These are phyloP conservation scores for Warburgia ugandensis DNA, from an alignment of 164 flowering plant species.

Conservation along the genomic window DNA sequence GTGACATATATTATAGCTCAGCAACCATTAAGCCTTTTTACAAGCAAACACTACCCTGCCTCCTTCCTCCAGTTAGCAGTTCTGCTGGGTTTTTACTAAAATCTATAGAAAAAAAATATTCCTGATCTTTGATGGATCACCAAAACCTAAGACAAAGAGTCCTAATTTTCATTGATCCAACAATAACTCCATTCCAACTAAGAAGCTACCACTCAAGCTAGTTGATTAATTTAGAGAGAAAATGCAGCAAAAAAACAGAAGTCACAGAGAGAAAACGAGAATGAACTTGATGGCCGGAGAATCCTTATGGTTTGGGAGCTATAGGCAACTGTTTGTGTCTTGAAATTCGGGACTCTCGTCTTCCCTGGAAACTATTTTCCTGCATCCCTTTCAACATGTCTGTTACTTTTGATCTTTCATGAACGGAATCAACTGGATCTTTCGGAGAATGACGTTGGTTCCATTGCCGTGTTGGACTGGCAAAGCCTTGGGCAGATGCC, in stretches of 20 bases:
- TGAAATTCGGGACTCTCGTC: slow-evolving; percentile 28
- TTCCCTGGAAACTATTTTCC: slow-evolving; percentile 36
- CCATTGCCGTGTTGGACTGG: slow-evolving; percentile 46
- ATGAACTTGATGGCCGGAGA: too few relatives aligned
- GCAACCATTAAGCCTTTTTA: too few relatives aligned
- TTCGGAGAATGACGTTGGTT: slow-evolving; percentile 35
- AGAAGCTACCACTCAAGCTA: too few relatives aligned
- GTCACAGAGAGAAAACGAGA: not conserved
- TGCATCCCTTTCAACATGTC: slow-evolving; percentile 15
- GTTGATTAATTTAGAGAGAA: not conserved
- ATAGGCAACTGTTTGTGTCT: slow-evolving; percentile 23
- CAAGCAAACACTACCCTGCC: too few relatives aligned
- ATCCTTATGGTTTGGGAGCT: not conserved
- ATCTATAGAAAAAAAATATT: too few relatives aligned
- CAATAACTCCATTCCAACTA: too few relatives aligned
- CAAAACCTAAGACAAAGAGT: too few relatives aligned
- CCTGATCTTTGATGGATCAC: too few relatives aligned
- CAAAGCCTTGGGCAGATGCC: slow-evolving; percentile 28
- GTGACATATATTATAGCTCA: too few relatives aligned
- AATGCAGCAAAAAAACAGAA: not conserved
- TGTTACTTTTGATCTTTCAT: slow-evolving; percentile 32
- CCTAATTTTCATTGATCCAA: too few relatives aligned
- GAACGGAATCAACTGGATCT: slow-evolving; percentile 23
- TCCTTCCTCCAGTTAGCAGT: too few relatives aligned
- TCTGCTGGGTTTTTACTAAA: too few relatives aligned